These are phyloP conservation scores for Arthrobotrys entomopaga DNA, from an alignment of 2,329 filamentous ascomycete species.

Conservation along the genomic window DNA sequence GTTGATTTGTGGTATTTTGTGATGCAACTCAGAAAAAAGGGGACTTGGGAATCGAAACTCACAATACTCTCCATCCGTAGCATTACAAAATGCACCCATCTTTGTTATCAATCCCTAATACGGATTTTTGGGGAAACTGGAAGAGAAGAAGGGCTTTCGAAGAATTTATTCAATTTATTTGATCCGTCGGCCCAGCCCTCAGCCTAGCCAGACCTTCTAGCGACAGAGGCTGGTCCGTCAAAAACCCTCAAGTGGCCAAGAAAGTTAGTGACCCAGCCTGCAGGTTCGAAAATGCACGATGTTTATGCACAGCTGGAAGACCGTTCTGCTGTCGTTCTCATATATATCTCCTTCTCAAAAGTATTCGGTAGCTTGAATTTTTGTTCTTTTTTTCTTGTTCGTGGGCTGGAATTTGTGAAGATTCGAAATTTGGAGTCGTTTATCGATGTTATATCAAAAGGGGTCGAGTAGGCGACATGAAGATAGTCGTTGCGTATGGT, in stretches of 20 bases:
- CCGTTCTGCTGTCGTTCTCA: constrained; percentile 16
- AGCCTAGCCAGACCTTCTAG: constrained; percentile 2
- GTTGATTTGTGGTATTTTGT: constrained; percentile 48
- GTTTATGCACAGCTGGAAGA: constrained; percentile 22
- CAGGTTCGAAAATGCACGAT: constrained; percentile 11
- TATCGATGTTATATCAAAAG: constrained; percentile 41
- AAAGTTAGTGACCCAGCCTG: constrained; percentile 5
- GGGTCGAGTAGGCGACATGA: constrained; percentile 38
- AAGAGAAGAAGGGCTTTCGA: constrained; percentile 26
- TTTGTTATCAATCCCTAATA: constrained; percentile 13
- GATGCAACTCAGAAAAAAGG: not conserved
- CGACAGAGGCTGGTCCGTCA: constrained; percentile 29
- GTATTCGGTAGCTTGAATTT: no score
- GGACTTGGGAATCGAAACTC: constrained; percentile 19
- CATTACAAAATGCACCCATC: constrained; percentile 44
- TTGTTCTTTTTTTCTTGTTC: no score
- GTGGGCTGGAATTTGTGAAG: no score
- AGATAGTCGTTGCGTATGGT: constrained; percentile 49
- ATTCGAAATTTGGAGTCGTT: constrained; percentile 2
- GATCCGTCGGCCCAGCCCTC: constrained; percentile 21
- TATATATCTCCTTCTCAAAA: constrained; percentile 13
- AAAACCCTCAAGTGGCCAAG: constrained; percentile 9
- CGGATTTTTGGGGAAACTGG: constrained; percentile 27
- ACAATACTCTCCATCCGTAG: constrained; percentile 46
- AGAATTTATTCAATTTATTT: constrained; percentile 38